These are phyloP conservation scores for Termitomyces sp. DNA, from an alignment of 768 basidiomycete genomes.

Conservation along the genomic window DNA sequence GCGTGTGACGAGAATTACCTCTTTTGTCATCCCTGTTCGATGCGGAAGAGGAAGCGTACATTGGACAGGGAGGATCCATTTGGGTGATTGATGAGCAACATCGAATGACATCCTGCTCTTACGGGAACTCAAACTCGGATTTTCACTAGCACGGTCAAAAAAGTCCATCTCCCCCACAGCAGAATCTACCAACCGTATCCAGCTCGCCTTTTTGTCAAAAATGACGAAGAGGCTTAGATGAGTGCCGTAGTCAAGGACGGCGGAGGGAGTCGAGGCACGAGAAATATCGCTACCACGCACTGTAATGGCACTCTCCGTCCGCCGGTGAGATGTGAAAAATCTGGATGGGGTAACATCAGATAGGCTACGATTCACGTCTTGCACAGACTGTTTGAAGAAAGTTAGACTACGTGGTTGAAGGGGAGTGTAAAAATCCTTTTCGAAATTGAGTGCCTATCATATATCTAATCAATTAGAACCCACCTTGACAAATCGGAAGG, in stretches of 20 bases:
- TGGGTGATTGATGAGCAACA: slow-evolving; percentile 21
- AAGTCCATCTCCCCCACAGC: slow-evolving; percentile 76
- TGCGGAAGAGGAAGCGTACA: slow-evolving; percentile 40
- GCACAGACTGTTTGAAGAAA: slow-evolving; percentile 67
- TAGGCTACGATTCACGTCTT: slow-evolving; percentile 40
- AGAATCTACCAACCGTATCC: slow-evolving; percentile 77
- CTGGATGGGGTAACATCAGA: slow-evolving; percentile 31
- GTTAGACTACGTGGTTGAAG: slow-evolving; percentile 55
- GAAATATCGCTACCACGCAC: slow-evolving; percentile 25
- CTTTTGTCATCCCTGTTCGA: slow-evolving; percentile 23
- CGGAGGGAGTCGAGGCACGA: slow-evolving; percentile 22
- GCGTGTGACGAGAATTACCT: slow-evolving; percentile 61
- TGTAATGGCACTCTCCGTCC: slow-evolving; percentile 35
- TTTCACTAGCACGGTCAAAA: slow-evolving; percentile 28
- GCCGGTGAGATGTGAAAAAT: slow-evolving; percentile 30
- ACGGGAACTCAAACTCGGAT: slow-evolving; percentile 16
- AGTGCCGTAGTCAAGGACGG: slow-evolving; percentile 48
- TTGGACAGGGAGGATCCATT: slow-evolving; percentile 47
- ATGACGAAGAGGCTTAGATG: slow-evolving; percentile 77
- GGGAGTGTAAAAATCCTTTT: slow-evolving; percentile 81
- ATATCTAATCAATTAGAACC: neutral
- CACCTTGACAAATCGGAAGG: slow-evolving; percentile 80
- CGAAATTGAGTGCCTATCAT: neutral
- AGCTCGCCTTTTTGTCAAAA: slow-evolving; percentile 85
- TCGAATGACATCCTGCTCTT: slow-evolving; percentile 34